Evolutionary conservation across 2,329 filamentous ascomycete species (phyloP), one percentile per base, ranked within the genome.

Genomic region (Calonectria pauciramosa): DNA sequence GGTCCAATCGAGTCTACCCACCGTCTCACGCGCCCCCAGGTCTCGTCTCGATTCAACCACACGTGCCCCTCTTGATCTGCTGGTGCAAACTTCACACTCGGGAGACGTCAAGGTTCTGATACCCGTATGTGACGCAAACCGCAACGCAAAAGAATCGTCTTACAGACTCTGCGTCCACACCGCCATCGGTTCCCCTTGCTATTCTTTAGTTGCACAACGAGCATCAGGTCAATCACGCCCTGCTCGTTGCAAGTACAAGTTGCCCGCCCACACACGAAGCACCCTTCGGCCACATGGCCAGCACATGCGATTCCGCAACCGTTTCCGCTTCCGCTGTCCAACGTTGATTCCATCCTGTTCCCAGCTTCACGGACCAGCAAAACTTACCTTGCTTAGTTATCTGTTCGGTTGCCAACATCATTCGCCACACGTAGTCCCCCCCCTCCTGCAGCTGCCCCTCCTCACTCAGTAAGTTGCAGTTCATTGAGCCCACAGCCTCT

Each of bases 401-500:
- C 54, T 47, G 54, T 28, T 47, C 16, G 16, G 36, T 16, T 26
- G 13, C 34, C 54, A 32, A 30, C 65, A 41, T 26, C 71, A 72
- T 72, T 72, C 34, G 65, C 32, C 54, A 32, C 54, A 36, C 44
- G 14, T 30, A 72, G 54, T 56, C 70, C 70, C 41, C 38, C 60
- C 30, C 71, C 51, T 66, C 60, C 59, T 70, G 32, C 60, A 66
- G 60, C 59, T 49, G 41, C 36, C 67, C 71, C 71, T 70, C 67
- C 41, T 73, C 38, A 41, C 41, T 59, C 5, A 41, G 10, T n/a
- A 54, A 51, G 51, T 32, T 52, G 26, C 68, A 44, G 59, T 56
- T 65, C 41, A 6, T 56, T 44, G 14, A 71, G 36, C 68, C 60
- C 68, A 65, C 68, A 71, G 47, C 36, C 34, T 41, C 38, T 71